Percentiles rank a stretch among this genome's conserved stretches.
These are phyloP conservation scores for Heliocybe sulcata DNA, from an alignment of 1,284 basidiomycete genomes.

Conservation along the genomic window DNA sequence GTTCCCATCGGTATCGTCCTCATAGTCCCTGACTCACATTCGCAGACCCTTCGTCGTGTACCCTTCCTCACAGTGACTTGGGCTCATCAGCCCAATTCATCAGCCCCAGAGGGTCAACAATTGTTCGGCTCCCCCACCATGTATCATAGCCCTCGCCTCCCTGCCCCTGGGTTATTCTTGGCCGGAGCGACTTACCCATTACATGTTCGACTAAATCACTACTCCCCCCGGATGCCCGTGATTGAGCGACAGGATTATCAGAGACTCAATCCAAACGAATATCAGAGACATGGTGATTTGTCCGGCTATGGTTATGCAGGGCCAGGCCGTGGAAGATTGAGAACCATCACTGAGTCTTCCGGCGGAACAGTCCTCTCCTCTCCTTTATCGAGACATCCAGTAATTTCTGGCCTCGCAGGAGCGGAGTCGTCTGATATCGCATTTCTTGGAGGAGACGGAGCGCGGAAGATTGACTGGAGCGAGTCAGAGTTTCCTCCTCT, in stretches of 20 bases:
- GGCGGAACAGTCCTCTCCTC: background rate
- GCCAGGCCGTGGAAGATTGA: background rate
- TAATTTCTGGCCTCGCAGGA: background rate
- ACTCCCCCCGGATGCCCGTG: background rate
- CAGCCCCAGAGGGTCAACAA: slow-evolving; percentile 3
- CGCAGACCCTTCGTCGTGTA: slow-evolving; percentile 57
- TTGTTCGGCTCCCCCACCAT: background rate
- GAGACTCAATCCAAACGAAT: background rate
- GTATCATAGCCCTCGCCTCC: background rate
- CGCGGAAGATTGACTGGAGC: slow-evolving; percentile 18
- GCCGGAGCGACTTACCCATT: background rate
- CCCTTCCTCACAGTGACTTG: slow-evolving; percentile 71
- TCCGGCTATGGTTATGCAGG: background rate
- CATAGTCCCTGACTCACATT: slow-evolving; percentile 7
- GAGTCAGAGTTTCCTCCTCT: slow-evolving; percentile 37
- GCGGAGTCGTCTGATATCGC: background rate
- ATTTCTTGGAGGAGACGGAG: background rate
- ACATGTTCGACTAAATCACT: background rate
- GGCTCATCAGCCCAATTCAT: slow-evolving; percentile 48
- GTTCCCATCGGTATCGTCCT: slow-evolving; percentile 11
- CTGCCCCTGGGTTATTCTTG: background rate
- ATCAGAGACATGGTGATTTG: background rate
- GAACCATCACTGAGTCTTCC: background rate
- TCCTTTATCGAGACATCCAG: background rate
- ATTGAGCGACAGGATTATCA: background rate